A percentile compares a stretch with the other conserved stretches of the same genome.
These are phyloP conservation scores for Pholiota conissans DNA, from an alignment of 768 basidiomycete species.

Conservation along the genomic window DNA sequence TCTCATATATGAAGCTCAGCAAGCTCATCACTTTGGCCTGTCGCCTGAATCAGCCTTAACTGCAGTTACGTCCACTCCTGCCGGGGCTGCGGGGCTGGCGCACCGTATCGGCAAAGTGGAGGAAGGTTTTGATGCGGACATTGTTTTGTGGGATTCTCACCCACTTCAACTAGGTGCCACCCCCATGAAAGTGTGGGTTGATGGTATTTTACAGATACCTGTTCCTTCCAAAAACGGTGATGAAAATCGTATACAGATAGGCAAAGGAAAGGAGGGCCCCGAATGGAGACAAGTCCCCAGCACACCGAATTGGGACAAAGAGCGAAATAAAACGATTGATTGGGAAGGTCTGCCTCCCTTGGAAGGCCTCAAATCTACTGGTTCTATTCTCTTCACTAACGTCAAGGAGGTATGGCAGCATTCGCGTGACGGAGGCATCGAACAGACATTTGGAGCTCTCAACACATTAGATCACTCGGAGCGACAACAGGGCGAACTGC, in stretches of 20 bases:
- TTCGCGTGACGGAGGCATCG: constrained; percentile 28
- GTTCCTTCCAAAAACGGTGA: constrained; percentile 38
- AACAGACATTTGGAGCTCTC: constrained; percentile 28
- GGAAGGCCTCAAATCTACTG: constrained; percentile 32
- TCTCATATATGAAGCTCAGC: constrained; percentile 70
- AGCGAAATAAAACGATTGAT: constrained; percentile 54
- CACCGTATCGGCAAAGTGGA: constrained; percentile 70
- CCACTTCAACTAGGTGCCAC: constrained; percentile 76
- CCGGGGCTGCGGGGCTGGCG: constrained; percentile 65
- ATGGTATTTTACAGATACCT: constrained; percentile 75
- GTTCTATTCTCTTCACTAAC: constrained; percentile 59
- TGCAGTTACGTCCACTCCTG: constrained; percentile 68
- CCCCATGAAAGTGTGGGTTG: constrained; percentile 78
- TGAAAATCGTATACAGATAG: constrained; percentile 40
- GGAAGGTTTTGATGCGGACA: constrained; percentile 60
- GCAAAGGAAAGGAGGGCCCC: constrained; percentile 43
- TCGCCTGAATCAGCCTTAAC: constrained; percentile 56
- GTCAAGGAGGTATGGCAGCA: constrained; percentile 54
- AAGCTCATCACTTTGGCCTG: constrained; percentile 69
- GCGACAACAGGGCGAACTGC: constrained; percentile 17
- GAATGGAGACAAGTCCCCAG: constrained; percentile 47
- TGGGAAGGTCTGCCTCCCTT: constrained; percentile 76
- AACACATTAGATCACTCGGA: constrained; percentile 17
- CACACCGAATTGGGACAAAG: constrained; percentile 65
- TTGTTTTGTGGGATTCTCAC: constrained; percentile 79